Percentiles rank a stretch among this genome's conserved stretches.
These are phyloP conservation scores for Zancudomyces culisetae DNA, from an alignment of 371 early-diverging fungal species.

Conservation along the genomic window DNA sequence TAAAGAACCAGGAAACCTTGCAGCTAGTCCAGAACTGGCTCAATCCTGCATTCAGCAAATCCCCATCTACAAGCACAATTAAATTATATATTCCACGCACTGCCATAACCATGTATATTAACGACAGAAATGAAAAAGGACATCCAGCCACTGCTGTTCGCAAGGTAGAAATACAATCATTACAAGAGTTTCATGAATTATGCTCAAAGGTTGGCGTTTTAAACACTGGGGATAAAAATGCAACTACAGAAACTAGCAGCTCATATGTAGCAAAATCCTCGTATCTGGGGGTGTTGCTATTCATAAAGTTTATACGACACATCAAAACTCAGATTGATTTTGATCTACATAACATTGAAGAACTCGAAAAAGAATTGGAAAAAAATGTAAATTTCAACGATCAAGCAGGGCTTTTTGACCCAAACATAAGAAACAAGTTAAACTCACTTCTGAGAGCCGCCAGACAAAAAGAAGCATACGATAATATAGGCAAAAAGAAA, in stretches of 20 bases:
- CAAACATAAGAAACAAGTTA: background rate
- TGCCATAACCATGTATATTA: background rate
- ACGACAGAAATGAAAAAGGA: background rate
- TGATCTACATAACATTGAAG: background rate
- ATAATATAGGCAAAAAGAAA: background rate
- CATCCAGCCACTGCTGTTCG: background rate
- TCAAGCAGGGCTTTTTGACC: background rate
- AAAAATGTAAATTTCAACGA: background rate
- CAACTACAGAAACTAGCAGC: background rate
- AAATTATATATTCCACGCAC: background rate
- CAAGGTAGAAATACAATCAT: background rate
- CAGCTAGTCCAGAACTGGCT: slow-evolving; percentile 2
- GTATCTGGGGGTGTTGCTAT: background rate
- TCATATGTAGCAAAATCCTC: background rate
- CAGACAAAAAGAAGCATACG: background rate
- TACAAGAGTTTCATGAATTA: background rate
- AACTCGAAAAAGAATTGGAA: too few species aligned
- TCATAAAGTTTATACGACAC: background rate
- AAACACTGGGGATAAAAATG: background rate
- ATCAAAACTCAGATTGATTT: background rate
- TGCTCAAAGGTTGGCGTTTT: background rate
- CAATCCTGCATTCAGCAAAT: background rate
- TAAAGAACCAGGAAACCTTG: background rate
- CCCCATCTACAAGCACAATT: background rate
- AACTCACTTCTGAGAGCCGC: background rate